Evolutionary conservation across 352 stramenopile species (phyloP).

Genomic region (Phytophthora sojae): DNA sequence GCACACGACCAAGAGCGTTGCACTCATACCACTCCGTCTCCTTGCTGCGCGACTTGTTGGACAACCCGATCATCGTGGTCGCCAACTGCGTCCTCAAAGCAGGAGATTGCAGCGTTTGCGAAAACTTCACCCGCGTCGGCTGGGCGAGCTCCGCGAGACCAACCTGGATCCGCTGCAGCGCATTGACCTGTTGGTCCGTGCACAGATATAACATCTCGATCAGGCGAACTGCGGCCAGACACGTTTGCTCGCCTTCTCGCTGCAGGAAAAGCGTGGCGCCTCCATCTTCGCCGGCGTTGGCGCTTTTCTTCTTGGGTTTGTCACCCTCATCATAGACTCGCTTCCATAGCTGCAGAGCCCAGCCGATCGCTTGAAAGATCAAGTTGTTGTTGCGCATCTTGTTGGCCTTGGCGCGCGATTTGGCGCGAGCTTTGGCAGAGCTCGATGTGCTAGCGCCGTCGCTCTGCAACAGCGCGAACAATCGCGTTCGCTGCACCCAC

Average conservation of each 20-base stretch:
- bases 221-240: slow-evolving; percentile 66
- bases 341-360: slow-evolving; percentile 67
- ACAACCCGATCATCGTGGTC: slow-evolving; percentile 74
- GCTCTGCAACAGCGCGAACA: slow-evolving; percentile 67
- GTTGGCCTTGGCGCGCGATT: slow-evolving; percentile 47
- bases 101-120: slow-evolving; percentile 65
- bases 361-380: slow-evolving; percentile 70
- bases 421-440: slow-evolving; percentile 41
- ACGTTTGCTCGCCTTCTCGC: slow-evolving; percentile 72
- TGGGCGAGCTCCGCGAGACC: slow-evolving; percentile 63
- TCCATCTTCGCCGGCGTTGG: slow-evolving; percentile 9
- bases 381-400: slow-evolving; percentile 73
- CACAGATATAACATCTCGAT: slow-evolving; percentile 86
- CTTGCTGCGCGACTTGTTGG: slow-evolving; percentile 78
- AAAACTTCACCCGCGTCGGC: slow-evolving; percentile 64
- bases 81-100: slow-evolving; percentile 68
- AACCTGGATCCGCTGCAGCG: slow-evolving; percentile 71
- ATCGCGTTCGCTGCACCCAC: slow-evolving; percentile 70
- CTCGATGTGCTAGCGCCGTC: slow-evolving; percentile 34
- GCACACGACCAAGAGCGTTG: slow-evolving; percentile 68
- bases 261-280: slow-evolving; percentile 27
- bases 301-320: slow-evolving; percentile 39
- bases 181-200: slow-evolving; percentile 79
- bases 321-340: slow-evolving; percentile 61
- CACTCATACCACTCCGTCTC: slow-evolving; percentile 86